Base-by-base conservation (phyloP, 441 rosid species). In the Melastoma candidum region DNA sequence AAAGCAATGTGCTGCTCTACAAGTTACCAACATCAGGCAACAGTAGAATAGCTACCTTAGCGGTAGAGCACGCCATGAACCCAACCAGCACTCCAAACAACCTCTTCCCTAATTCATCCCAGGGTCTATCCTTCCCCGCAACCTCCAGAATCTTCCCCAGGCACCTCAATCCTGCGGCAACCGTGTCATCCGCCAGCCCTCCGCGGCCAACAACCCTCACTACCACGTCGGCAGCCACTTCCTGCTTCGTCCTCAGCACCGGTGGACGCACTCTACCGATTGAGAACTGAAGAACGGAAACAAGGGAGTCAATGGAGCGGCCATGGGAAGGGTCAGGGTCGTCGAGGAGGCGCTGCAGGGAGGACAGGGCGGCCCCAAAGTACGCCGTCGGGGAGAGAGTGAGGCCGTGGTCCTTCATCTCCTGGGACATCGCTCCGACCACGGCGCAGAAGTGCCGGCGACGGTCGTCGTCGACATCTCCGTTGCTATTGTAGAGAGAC, bases 401-500 rank as follows among this genome's bases (percentile, higher is more conserved):
- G 13, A 79, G 79, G 67, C 70, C 78, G 49, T 74, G 80, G 57
- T 85, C 97, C 54, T 73, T 80, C 50, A 88, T 78, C 52, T 75
- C 83, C 64, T 85, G 94, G 17, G 92, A 68, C 69, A 92, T 78
- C 64, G 81, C 72, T 67, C 87, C 89, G 3, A 92, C 55, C 41
- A 76, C 72, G 25, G 80, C 69, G 59, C 98, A 88, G 57, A 84
- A 67, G 63, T 72, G 81, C 52, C 74, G 81, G 71, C 74, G 81
- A 49, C 78, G 81, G n/a, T 83, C 85, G 49, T 79, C 36, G 7
- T 29, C 36, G 36, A 29, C 36, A 29, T 3, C 36, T 29, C 36
- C 36, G 3, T 94, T 83, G 49, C 65, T 56, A 2, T 71, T 68
- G 64, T 77, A 77, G 45, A 79, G 85, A 47, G 79, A 68, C 52